Conservation (phyloP, 2,329 filamentous ascomycete species). For the Beauveria brongniartii region DNA sequence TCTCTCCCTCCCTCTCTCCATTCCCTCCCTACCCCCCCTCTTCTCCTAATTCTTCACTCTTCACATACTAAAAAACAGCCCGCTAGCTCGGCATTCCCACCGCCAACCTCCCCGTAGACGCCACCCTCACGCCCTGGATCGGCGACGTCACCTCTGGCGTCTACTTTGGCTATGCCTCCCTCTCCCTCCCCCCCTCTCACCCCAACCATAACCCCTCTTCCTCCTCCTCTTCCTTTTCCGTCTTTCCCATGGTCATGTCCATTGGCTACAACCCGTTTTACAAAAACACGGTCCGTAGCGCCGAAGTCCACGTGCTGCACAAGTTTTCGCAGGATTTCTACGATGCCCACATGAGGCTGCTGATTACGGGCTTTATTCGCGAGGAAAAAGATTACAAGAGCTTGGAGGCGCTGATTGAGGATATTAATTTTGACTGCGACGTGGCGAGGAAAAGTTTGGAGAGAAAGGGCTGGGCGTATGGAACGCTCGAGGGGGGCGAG, state of each 20-base stretch:
- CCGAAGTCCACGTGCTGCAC: conserved; percentile 86
- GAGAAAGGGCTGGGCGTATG: conserved; percentile 51
- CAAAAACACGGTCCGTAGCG: conserved; percentile 77
- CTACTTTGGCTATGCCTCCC: conserved; percentile 86
- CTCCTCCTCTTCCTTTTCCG: conserved; percentile 21
- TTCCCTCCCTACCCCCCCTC: no score
- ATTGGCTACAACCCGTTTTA: conserved; percentile 98
- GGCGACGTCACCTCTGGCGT: conserved; percentile 64
- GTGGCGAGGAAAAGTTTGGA: conserved; percentile 68
- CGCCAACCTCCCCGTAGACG: conserved; percentile 78
- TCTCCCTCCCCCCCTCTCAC: conserved; percentile 48
- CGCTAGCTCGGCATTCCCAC: conserved; percentile 85
- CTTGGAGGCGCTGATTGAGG: conserved; percentile 73
- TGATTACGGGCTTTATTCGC: conserved; percentile 80
- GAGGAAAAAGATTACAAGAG: conserved; percentile 83
- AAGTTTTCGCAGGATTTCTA: conserved; percentile 78
- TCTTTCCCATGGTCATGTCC: conserved; percentile 85
- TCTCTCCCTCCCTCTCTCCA: background rate
- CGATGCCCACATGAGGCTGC: conserved; percentile 65
- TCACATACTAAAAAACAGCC: background rate
- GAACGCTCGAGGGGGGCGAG: conserved; percentile 24
- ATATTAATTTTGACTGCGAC: conserved; percentile 83
- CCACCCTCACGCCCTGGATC: conserved; percentile 52
- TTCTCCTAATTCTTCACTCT: background rate
- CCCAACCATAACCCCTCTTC: conserved; percentile 27